Evolutionary conservation across 2,329 filamentous ascomycete genomes (phyloP).

Genomic region (Alternaria brassicicola): DNA sequence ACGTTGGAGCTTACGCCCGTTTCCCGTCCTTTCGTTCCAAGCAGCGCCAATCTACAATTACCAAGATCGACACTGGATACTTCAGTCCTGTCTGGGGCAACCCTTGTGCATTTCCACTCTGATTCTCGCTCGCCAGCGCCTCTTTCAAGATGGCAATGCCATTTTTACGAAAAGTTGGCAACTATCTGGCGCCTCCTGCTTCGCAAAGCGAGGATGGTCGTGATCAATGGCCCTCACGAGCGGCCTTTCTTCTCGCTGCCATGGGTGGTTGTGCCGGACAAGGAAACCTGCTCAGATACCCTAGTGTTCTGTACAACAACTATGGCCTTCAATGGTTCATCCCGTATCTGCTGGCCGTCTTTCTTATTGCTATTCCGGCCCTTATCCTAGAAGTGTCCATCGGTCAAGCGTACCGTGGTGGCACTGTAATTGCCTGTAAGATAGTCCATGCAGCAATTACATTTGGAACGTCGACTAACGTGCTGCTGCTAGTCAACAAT

Average conservation of each 20-base stretch:
- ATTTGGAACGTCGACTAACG: neutral
- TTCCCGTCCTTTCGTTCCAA: neutral
- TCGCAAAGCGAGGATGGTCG: constrained; percentile 51
- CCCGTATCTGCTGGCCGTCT: constrained; percentile 62
- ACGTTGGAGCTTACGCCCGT: neutral
- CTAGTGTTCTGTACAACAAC: constrained; percentile 66
- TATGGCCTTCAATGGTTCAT: constrained; percentile 66
- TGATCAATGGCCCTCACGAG: constrained; percentile 63
- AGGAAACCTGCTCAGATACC: constrained; percentile 64
- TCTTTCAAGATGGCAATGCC: constrained; percentile 20
- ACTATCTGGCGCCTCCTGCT: constrained; percentile 44
- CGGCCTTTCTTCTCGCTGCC: constrained; percentile 62
- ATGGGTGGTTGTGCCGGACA: constrained; percentile 66
- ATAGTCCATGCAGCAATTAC: neutral
- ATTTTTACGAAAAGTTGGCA: constrained; percentile 29
- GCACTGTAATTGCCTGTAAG: constrained; percentile 58
- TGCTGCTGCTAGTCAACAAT: constrained; percentile 46
- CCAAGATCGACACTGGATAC: neutral
- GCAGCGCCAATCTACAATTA: neutral
- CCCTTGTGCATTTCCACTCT: neutral
- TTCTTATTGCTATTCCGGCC: constrained; percentile 62
- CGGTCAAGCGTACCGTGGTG: constrained; percentile 62
- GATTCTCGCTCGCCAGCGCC: neutral
- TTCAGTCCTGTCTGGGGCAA: neutral
- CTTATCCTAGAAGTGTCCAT: constrained; percentile 62